A percentile compares a stretch with the other conserved stretches of the same genome.
These are phyloP conservation scores for Lodderomyces orthopsilosis DNA, from an alignment of 1,139 yeast genomes.

Conservation along the genomic window DNA sequence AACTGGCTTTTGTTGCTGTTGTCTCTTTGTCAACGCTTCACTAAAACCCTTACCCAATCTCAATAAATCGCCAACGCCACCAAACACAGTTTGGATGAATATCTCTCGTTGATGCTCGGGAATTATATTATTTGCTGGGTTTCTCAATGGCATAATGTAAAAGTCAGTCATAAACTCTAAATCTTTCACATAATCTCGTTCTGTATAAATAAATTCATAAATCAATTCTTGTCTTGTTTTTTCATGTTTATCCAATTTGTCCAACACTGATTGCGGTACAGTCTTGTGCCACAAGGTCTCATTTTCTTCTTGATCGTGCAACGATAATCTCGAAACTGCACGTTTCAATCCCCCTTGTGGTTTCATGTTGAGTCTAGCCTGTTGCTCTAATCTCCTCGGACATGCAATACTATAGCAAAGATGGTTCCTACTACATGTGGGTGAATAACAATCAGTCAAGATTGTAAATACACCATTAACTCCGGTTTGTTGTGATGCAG, in stretches of 20 bases:
- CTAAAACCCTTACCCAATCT: slow-evolving; percentile 80
- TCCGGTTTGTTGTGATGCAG: slow-evolving; percentile 24
- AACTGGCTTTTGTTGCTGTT: slow-evolving; percentile 78
- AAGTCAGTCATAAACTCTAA: slow-evolving; percentile 90
- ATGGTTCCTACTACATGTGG: slow-evolving; percentile 87
- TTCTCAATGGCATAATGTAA: slow-evolving; percentile 88
- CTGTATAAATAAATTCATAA: slow-evolving; percentile 91
- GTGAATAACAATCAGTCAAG: slow-evolving; percentile 91
- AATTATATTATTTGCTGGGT: slow-evolving; percentile 69
- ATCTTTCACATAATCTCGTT: slow-evolving; percentile 92
- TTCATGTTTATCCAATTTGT: slow-evolving; percentile 76
- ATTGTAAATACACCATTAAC: slow-evolving; percentile 93
- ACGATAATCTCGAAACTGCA: slow-evolving; percentile 75
- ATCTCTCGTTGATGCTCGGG: slow-evolving; percentile 88
- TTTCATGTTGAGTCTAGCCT: slow-evolving; percentile 84
- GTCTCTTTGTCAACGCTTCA: slow-evolving; percentile 85
- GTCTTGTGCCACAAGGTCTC: slow-evolving; percentile 94
- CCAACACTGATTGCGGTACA: slow-evolving; percentile 79
- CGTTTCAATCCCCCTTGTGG: slow-evolving; percentile 85
- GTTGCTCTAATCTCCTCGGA: slow-evolving; percentile 94
- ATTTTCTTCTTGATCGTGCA: slow-evolving; percentile 75
- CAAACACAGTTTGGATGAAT: slow-evolving; percentile 87
- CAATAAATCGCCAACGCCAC: slow-evolving; percentile 84
- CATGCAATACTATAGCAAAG: slow-evolving; percentile 96
- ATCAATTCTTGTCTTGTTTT: slow-evolving; percentile 93